Percentiles rank a stretch among this genome's conserved stretches.
phyloP scores from a whole-genome alignment of 371 early-diverging fungal genomes.

The Mucor ambiguus region DNA sequence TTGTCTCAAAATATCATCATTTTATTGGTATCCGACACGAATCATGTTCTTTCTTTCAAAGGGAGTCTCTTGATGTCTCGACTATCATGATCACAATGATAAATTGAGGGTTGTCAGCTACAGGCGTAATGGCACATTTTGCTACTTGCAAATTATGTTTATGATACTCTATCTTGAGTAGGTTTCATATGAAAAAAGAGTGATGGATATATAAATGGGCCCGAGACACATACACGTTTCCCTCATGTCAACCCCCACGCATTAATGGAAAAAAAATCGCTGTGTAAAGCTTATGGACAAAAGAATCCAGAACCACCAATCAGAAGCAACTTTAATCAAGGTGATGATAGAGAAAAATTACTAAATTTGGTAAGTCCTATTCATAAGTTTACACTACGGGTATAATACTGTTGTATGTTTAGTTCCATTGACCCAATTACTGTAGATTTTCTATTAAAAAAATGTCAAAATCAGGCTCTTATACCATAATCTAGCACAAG shows the following conservation, averaged over 20 bases:
- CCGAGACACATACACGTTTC: neutral
- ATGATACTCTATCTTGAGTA: neutral
- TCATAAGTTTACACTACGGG: neutral
- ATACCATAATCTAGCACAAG: neutral
- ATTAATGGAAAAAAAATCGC: neutral
- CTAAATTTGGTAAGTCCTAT: neutral
- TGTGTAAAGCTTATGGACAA: neutral
- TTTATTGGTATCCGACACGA: neutral
- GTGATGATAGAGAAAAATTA: too few species aligned
- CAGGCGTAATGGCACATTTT: neutral
- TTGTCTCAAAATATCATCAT: constrained; percentile 2
- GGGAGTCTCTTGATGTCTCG: neutral
- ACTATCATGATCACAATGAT: neutral
- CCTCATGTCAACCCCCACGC: neutral
- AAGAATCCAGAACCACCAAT: neutral
- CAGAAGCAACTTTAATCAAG: too few species aligned
- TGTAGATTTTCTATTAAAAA: neutral
- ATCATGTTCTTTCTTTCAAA: neutral
- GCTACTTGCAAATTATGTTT: neutral
- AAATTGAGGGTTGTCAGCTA: neutral
- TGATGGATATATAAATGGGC: neutral
- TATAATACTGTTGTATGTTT: neutral
- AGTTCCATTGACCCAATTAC: too few species aligned
- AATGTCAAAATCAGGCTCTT: neutral
- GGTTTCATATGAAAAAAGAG: neutral